phyloP scores from a whole-genome alignment of 148 eudicot genomes.

The Chenopodium quinoa region DNA sequence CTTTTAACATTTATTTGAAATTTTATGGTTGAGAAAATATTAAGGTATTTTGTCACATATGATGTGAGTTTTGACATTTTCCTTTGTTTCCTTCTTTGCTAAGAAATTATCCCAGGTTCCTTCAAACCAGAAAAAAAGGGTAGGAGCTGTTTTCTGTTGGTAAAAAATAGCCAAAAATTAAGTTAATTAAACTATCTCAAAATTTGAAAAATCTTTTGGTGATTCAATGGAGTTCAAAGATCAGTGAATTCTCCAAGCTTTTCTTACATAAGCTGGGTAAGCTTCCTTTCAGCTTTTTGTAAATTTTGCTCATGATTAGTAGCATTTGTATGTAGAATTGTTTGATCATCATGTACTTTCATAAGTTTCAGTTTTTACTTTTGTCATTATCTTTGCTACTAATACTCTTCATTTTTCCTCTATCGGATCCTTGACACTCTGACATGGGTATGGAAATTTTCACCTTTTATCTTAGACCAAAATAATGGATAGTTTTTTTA shows the following conservation, averaged over 20 bases:
- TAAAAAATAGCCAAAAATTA: too few relatives aligned
- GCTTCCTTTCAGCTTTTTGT: background rate
- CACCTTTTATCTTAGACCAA: background rate
- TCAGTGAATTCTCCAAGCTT: constrained; percentile 10
- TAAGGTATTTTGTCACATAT: background rate
- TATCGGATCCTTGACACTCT: background rate
- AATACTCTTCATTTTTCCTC: background rate
- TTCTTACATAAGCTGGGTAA: constrained; percentile 12
- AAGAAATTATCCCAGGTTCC: background rate
- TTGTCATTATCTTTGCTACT: too few relatives aligned
- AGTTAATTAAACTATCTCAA: too few relatives aligned
- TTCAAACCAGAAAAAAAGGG: background rate
- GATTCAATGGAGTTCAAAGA: constrained; percentile 1
- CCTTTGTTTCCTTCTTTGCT: constrained; percentile 4
- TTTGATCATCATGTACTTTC: background rate
- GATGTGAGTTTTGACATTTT: background rate
- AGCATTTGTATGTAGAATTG: background rate
- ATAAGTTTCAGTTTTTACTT: too few relatives aligned
- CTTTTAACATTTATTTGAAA: background rate
- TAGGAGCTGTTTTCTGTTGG: background rate
- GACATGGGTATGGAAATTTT: background rate
- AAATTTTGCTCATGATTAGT: background rate
- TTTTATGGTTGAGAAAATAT: background rate
- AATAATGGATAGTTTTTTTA: background rate
- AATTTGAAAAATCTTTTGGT: background rate